These are phyloP conservation scores for Phytophthora foliorum DNA, from an alignment of 352 stramenopile genomes.

Conservation along the genomic window DNA sequence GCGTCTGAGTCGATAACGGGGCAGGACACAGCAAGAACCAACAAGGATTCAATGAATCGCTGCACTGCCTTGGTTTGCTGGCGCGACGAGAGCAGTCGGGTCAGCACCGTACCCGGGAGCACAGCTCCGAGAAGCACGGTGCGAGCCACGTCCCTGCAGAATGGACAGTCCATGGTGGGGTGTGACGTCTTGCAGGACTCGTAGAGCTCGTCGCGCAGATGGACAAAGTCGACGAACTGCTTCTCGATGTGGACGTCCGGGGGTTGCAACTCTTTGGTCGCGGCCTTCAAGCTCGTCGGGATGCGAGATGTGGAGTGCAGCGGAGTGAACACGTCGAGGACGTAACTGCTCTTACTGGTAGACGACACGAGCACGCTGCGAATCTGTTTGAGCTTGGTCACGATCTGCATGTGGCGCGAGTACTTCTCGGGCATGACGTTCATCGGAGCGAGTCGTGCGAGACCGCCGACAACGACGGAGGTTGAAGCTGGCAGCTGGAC, in stretches of 20 bases:
- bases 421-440: slow-evolving; percentile 29
- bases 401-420: slow-evolving; percentile 31
- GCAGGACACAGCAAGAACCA: slow-evolving; percentile 16
- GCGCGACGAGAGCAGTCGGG: slow-evolving; percentile 21
- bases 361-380: slow-evolving; percentile 16
- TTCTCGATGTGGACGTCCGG: slow-evolving; percentile 24
- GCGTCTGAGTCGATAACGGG: slow-evolving; percentile 13
- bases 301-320: slow-evolving; percentile 23
- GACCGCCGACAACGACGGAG: slow-evolving; percentile 10
- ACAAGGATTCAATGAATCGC: slow-evolving; percentile 24
- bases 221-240: slow-evolving; percentile 39
- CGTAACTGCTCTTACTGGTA: slow-evolving; percentile 12
- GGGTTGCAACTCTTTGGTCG: neutral
- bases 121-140: slow-evolving; percentile 36
- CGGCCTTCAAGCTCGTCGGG: slow-evolving; percentile 21
- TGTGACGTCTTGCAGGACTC: slow-evolving; percentile 36
- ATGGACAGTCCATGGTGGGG: slow-evolving; percentile 32
- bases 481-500: slow-evolving; percentile 1
- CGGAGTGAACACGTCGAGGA: slow-evolving; percentile 28
- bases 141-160: slow-evolving; percentile 43
- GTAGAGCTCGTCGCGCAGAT: slow-evolving; percentile 45
- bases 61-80: slow-evolving; percentile 30
- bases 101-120: slow-evolving; percentile 23
- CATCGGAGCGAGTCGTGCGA: slow-evolving; percentile 19
- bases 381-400: slow-evolving; percentile 30